Evolutionary conservation across 2,329 filamentous ascomycete genomes (phyloP).

Genomic region (Grosmannia serpens): DNA sequence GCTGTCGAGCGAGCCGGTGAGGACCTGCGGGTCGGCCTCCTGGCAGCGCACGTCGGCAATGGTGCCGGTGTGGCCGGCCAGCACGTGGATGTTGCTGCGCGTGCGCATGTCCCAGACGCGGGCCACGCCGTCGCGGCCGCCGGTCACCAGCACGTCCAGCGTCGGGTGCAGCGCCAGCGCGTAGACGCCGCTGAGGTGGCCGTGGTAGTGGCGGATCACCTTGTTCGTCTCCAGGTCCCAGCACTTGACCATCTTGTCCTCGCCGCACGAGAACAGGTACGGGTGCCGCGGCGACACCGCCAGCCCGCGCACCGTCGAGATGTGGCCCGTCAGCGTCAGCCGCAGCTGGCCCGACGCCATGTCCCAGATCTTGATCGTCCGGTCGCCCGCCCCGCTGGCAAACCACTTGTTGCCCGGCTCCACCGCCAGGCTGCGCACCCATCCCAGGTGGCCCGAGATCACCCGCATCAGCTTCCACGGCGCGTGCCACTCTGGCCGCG

Average conservation of each 20-base stretch:
- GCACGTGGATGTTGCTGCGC: constrained; percentile 86
- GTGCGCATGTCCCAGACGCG: constrained; percentile 99
- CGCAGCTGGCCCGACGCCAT: constrained; percentile 74
- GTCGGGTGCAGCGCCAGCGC: constrained; percentile 88
- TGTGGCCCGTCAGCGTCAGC: constrained; percentile 85
- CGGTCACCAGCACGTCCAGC: constrained; percentile 87
- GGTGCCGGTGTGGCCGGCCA: constrained; percentile 82
- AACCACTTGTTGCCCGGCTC: constrained; percentile 98
- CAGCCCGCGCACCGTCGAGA: constrained; percentile 82
- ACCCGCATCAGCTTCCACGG: constrained; percentile 98
- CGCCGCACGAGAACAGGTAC: constrained; percentile 93
- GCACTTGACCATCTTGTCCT: constrained; percentile 99
- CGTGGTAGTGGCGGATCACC: constrained; percentile 95
- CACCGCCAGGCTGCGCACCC: constrained; percentile 81
- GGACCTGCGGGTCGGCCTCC: constrained; percentile 92
- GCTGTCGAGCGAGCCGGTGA: constrained; percentile 82
- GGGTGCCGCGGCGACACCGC: constrained; percentile 89
- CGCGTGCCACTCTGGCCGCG: constrained; percentile 88
- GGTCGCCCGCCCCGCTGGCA: constrained; percentile 84
- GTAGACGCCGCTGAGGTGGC: constrained; percentile 92
- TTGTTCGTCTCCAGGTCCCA: constrained; percentile 99
- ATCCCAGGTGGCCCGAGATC: constrained; percentile 90
- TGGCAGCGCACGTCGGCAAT: constrained; percentile 85
- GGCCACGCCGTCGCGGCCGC: constrained; percentile 86
- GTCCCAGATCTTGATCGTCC: constrained; percentile 99